Conservation (phyloP, 768 basidiomycete genomes). For the Dictyophora rubrovolvata region DNA sequence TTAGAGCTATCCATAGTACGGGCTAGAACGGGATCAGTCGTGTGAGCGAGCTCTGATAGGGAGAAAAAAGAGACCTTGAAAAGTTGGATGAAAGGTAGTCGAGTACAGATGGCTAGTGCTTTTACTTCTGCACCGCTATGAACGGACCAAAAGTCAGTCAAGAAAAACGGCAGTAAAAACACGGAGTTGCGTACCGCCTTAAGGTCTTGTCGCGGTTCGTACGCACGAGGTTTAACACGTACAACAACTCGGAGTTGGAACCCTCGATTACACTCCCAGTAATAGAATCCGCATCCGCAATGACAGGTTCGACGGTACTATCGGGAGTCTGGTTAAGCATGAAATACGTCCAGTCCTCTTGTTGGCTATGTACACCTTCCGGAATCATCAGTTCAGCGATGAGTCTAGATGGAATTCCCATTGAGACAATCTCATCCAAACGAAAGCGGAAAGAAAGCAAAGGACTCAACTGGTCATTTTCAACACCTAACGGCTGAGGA, state of each 20-base stretch:
- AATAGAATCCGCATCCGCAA: constrained; percentile 51
- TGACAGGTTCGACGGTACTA: constrained; percentile 76
- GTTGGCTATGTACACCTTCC: constrained; percentile 90
- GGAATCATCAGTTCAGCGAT: constrained; percentile 98
- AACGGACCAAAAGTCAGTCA: background rate
- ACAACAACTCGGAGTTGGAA: constrained; percentile 47
- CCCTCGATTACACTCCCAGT: constrained; percentile 19
- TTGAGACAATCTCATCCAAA: constrained; percentile 9
- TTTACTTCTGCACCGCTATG: constrained; percentile 86
- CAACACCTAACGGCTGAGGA: constrained; percentile 76
- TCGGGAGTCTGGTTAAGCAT: constrained; percentile 91
- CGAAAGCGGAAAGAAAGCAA: background rate
- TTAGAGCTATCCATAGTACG: constrained; percentile 83
- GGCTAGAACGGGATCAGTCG: constrained; percentile 44
- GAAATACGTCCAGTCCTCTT: constrained; percentile 98
- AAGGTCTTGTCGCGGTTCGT: constrained; percentile 84
- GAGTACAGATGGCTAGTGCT: constrained; percentile 88
- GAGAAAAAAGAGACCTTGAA: constrained; percentile 58
- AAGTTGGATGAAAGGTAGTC: constrained; percentile 90
- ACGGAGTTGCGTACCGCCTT: constrained; percentile 45
- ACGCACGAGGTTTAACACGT: constrained; percentile 83
- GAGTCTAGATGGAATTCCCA: constrained; percentile 39
- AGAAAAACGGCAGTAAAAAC: constrained; percentile 7
- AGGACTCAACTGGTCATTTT: constrained; percentile 76
- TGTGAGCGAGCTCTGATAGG: background rate